Percentiles rank a stretch among this genome's conserved stretches.
These are phyloP conservation scores for Trametes sp. DNA, from an alignment of 1,284 basidiomycete genomes.

Conservation along the genomic window DNA sequence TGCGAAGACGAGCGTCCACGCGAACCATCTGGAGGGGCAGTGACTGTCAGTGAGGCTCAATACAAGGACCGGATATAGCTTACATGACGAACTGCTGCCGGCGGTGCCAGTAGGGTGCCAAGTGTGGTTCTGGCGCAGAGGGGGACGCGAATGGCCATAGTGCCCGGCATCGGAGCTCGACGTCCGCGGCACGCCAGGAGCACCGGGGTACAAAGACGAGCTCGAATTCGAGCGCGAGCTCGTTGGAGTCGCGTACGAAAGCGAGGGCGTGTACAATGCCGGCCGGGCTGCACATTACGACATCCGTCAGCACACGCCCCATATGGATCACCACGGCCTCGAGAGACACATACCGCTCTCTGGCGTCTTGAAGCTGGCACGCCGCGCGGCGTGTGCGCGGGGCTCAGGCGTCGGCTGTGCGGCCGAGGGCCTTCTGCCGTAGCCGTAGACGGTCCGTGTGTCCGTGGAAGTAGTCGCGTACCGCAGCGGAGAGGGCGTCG, in stretches of 20 bases:
- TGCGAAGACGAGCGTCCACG: constrained; percentile 31
- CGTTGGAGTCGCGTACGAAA: constrained; percentile 42
- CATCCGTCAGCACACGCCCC: constrained; percentile 13
- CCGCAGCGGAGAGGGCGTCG: constrained; percentile 46
- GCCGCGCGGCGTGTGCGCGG: constrained; percentile 36
- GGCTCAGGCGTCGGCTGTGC: constrained; percentile 34
- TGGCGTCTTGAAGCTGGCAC: constrained; percentile 39
- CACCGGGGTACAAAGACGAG: constrained; percentile 49
- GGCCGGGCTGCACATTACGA: constrained; percentile 25
- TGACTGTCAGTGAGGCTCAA: constrained; percentile 9
- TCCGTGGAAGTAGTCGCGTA: constrained; percentile 43
- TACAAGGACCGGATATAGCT: no score
- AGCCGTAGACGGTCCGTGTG: constrained; percentile 40
- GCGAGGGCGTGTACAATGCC: constrained; percentile 38
- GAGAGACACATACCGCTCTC: constrained; percentile 36
- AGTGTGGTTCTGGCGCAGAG: constrained; percentile 49
- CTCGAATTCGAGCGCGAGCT: constrained; percentile 57
- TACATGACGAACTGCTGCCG: constrained; percentile 43
- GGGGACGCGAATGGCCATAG: constrained; percentile 44
- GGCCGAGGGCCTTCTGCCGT: constrained; percentile 36
- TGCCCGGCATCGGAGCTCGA: constrained; percentile 41
- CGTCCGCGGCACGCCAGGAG: constrained; percentile 37
- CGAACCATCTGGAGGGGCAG: constrained; percentile 28
- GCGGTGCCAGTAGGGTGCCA: constrained; percentile 52
- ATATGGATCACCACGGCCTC: background rate